Evolutionary conservation across 2,329 filamentous ascomycete genomes (phyloP), one percentile per base, ranked within the genome.

Genomic region (Penicillium sp.): DNA sequence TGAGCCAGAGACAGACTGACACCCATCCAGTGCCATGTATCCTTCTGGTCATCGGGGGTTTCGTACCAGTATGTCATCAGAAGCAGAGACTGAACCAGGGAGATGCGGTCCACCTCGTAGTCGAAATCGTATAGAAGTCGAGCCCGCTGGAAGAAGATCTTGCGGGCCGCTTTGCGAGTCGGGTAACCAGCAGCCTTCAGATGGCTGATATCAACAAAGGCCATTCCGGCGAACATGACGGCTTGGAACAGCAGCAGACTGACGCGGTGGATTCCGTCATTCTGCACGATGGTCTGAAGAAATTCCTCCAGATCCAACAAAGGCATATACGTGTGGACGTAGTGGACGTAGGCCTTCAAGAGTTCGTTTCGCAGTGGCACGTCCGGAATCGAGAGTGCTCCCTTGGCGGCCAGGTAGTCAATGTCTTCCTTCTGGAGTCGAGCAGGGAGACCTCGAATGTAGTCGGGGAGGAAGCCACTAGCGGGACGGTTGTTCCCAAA

Each of bases 11-110:
- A 95, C 52, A 95, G 88, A 37, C 91, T 92, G 32, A 96, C 89
- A 15, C 92, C 92, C 88, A 96, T 95, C 92, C 91, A 96, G 67
- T 96, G 91, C 88, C 92, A 96, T 40, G 91, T 96, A 68, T 96
- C 92, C 70, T 96, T 96, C 66, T 95, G 89, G 67, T 96, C 92
- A 71, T 96, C 90, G 0, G 91, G 91, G 10, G 89, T 95, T 71
- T 96, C 91, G 68, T 96, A 96, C 87, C 92, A 97, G 69, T 95
- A 95, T 3, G 91, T 95, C 87, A 96, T 91, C 52, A 96, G 79
- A 23, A 96, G 78, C 20, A 96, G 78, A 4, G 88, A 86, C 71
- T 96, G 92, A 13, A 96, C 89, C 23, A 96, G 80, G 18, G 89
- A 83, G 50, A 96, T 85, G 44, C 91, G 87, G 68, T 96, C 91